These are phyloP conservation scores for Beauveria australis DNA, from an alignment of 2,329 filamentous ascomycete genomes.

Conservation along the genomic window DNA sequence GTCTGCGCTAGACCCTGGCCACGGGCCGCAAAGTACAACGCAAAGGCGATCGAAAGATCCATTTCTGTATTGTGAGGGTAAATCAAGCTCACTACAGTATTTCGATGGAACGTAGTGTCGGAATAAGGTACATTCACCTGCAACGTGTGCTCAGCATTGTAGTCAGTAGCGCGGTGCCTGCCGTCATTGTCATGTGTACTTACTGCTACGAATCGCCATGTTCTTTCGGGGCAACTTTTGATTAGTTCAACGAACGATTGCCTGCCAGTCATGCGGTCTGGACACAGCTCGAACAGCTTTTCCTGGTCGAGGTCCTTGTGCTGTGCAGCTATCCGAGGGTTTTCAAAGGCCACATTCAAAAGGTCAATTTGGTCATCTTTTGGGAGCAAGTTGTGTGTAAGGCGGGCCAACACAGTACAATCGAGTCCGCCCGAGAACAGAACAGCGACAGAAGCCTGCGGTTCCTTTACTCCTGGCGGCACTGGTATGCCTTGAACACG, in stretches of 20 bases:
- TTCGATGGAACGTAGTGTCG: conserved; percentile 62
- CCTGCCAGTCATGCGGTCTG: conserved; percentile 81
- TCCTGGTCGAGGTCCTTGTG: conserved; percentile 27
- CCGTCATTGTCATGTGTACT: conserved; percentile 16
- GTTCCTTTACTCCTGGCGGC: conserved; percentile 32
- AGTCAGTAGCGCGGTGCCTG: neutral
- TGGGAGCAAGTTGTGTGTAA: conserved; percentile 71
- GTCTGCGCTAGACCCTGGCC: conserved; percentile 49
- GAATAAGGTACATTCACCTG: conserved; percentile 74
- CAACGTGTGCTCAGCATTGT: conserved; percentile 6
- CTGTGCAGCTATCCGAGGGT: conserved; percentile 63
- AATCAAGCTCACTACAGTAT: conserved; percentile 67
- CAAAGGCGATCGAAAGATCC: conserved; percentile 90
- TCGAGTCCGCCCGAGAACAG: conserved; percentile 93
- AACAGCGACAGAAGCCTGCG: conserved; percentile 57
- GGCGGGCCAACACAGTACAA: conserved; percentile 76
- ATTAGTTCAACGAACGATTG: conserved; percentile 70
- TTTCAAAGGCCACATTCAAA: conserved; percentile 95
- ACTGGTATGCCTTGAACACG: conserved; percentile 59
- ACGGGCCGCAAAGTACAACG: conserved; percentile 89
- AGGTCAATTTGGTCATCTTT: conserved; percentile 66
- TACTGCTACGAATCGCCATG: conserved; percentile 76
- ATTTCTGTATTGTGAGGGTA: conserved; percentile 95
- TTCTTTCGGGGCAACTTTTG: conserved; percentile 57
- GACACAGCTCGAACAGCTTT: conserved; percentile 69